Percentiles rank a stretch among this genome's conserved stretches.
Evolutionary conservation across 768 basidiomycete genomes (phyloP).

Genomic region (Amanita phalloides): DNA sequence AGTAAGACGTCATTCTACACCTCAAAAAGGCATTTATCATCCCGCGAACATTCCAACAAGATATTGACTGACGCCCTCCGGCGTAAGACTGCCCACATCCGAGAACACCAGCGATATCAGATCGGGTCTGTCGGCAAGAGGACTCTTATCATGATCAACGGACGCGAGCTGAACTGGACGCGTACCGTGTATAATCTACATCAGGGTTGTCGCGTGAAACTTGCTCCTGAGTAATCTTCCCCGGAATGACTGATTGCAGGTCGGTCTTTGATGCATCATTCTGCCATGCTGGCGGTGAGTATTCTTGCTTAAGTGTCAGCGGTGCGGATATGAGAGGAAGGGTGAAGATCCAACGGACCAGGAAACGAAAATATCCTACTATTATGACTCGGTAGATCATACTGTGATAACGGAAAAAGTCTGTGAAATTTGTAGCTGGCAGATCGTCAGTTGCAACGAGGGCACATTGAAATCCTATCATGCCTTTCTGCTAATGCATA

Average conservation of each 20-base stretch:
- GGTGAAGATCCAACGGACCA: constrained; percentile 19
- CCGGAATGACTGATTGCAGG: constrained; percentile 8
- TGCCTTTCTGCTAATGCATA: constrained; percentile 92
- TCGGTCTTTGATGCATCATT: background rate
- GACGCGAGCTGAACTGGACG: constrained; percentile 5
- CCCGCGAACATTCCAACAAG: constrained; percentile 91
- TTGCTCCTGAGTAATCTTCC: constrained; percentile 71
- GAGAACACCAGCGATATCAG: constrained; percentile 90
- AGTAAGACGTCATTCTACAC: background rate
- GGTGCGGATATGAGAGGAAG: constrained; percentile 12
- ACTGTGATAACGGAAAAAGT: constrained; percentile 86
- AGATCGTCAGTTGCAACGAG: constrained; percentile 3
- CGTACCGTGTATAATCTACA: constrained; percentile 88
- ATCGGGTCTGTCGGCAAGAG: constrained; percentile 52
- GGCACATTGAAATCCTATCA: constrained; percentile 8
- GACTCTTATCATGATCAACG: constrained; percentile 10
- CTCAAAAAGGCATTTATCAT: constrained; percentile 15
- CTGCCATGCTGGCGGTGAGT: constrained; percentile 3
- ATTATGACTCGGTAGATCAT: constrained; percentile 79
- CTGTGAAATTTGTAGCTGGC: constrained; percentile 94
- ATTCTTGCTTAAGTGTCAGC: background rate
- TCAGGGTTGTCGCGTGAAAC: constrained; percentile 76
- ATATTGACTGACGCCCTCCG: constrained; percentile 90
- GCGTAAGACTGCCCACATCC: constrained; percentile 87
- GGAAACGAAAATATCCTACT: constrained; percentile 67